Base-by-base conservation (phyloP, 805 yeast species). In the Candida koratica region DNA sequence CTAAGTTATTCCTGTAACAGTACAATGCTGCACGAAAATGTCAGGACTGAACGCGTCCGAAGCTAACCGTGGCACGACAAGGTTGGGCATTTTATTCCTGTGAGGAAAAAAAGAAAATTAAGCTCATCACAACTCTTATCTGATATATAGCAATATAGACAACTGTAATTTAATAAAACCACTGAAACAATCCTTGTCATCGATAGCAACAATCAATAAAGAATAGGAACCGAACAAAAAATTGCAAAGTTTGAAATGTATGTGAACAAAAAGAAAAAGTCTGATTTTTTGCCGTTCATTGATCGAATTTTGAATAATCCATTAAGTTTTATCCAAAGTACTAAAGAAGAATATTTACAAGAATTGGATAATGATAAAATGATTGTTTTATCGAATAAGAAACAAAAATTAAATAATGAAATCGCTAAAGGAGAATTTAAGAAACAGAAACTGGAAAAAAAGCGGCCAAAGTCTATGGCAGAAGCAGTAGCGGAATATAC, bases 401-500 rank as follows among this genome's bases (percentile, higher is more conserved):
- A 35, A 26, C 38, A 43, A 24, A 35, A 36, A 28, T 10, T 24
- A 10, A 32, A n/a, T 25, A 23, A 23, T 17, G 25, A 17, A 12
- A 26, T 6, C 15, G 10, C 8, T 11, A 30, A 25, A 19, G 6
- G 13, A 45, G 47, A 32, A 16, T 33, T 20, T 6, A 23, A 30
- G 31, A 27, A 31, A 14, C 26, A 28, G 16, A 26, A 28, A 32
- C 9, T 33, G 30, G 29, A 39, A 41, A 43, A 48, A 41, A 42
- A 22, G 25, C 58, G 63, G 46, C 75, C 76, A 10, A 64, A 51
- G 38, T 69, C 77, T 13, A 62, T 73, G 71, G 79, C 78, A 7
- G 79, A 73, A 51, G 81, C 81, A 7, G 72, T 77, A 19, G 77
- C 78, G 9, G 68, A 73, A 6, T 75, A 75, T 50, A 67, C 80